Evolutionary conservation across 2,329 filamentous ascomycete genomes (phyloP).

Genomic region (Aureobasidium melanogenum): DNA sequence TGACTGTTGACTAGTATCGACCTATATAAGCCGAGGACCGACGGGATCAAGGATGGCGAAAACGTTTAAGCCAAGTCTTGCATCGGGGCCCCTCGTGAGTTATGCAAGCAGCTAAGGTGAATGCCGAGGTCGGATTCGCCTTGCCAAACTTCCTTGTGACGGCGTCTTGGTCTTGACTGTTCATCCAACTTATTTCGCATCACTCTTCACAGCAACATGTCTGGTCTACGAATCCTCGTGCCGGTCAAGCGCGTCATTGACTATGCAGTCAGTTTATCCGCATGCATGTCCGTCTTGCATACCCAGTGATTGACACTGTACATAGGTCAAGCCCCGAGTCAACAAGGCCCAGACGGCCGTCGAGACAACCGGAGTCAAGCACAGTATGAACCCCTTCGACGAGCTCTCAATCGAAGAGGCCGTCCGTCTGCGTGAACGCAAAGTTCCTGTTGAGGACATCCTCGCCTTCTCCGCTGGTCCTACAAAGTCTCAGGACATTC

Average conservation of each 20-base stretch:
- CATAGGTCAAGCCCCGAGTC: slow-evolving; percentile 59
- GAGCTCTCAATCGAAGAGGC: slow-evolving; percentile 96
- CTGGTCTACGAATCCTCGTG: slow-evolving; percentile 43
- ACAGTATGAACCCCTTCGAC: slow-evolving; percentile 98
- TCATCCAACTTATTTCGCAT: neutral
- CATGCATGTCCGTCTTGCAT: neutral
- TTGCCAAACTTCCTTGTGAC: neutral
- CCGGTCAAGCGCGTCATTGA: slow-evolving; percentile 51
- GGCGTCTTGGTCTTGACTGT: neutral
- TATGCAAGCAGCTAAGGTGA: neutral
- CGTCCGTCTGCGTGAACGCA: slow-evolving; percentile 84
- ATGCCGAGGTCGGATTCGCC: neutral
- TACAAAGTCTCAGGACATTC: slow-evolving; percentile 74
- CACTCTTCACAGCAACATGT: neutral
- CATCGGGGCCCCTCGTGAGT: neutral
- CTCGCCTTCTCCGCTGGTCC: slow-evolving; percentile 82
- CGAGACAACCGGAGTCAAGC: slow-evolving; percentile 87
- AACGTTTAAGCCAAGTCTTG: neutral
- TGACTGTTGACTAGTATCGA: too few species aligned
- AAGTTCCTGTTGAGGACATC: slow-evolving; percentile 69
- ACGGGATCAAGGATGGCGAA: neutral
- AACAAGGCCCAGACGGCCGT: slow-evolving; percentile 72
- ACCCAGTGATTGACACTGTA: slow-evolving; percentile 1
- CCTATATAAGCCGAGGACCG: neutral
- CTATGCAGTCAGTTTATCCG: slow-evolving; percentile 40